Conservation (phyloP, 176 grass and related monocot species). For the Carex myosuroides region DNA sequence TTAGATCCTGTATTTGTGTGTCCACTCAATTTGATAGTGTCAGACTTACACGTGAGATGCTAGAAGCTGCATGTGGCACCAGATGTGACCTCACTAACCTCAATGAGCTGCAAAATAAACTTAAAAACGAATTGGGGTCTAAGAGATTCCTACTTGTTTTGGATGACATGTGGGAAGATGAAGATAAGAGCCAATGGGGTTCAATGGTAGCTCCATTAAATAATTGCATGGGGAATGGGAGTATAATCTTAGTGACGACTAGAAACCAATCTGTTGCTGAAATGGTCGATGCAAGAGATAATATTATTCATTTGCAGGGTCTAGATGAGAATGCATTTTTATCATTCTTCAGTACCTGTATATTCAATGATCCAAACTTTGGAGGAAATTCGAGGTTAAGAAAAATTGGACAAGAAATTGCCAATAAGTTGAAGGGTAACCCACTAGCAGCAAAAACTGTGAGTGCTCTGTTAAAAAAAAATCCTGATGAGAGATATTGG, state of each 20-base stretch:
- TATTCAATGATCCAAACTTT: slow-evolving; percentile 23
- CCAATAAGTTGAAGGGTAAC: background rate
- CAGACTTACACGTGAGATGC: slow-evolving; percentile 16
- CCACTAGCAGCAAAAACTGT: background rate
- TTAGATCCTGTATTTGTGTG: slow-evolving; percentile 27
- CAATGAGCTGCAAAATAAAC: background rate
- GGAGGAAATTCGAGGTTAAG: background rate
- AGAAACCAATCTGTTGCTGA: slow-evolving; percentile 3
- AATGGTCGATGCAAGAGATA: slow-evolving; percentile 11
- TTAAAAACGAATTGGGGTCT: background rate
- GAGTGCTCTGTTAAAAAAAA: background rate
- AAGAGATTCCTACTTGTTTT: slow-evolving; percentile 31
- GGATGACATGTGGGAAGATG: slow-evolving; percentile 32
- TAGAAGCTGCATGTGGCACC: background rate
- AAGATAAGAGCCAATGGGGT: background rate
- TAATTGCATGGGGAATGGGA: background rate
- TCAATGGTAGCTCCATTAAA: slow-evolving; percentile 12
- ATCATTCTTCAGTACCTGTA: slow-evolving; percentile 15
- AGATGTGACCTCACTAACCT: background rate
- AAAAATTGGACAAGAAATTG: slow-evolving; percentile 6
- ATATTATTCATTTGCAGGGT: background rate
- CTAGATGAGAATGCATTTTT: slow-evolving; percentile 20
- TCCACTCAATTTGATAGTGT: background rate
- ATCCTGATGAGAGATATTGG: background rate
- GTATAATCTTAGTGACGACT: slow-evolving; percentile 28